Evolutionary conservation across 75 land plant genomes (phyloP).

Genomic region (Larix kaempferi): DNA sequence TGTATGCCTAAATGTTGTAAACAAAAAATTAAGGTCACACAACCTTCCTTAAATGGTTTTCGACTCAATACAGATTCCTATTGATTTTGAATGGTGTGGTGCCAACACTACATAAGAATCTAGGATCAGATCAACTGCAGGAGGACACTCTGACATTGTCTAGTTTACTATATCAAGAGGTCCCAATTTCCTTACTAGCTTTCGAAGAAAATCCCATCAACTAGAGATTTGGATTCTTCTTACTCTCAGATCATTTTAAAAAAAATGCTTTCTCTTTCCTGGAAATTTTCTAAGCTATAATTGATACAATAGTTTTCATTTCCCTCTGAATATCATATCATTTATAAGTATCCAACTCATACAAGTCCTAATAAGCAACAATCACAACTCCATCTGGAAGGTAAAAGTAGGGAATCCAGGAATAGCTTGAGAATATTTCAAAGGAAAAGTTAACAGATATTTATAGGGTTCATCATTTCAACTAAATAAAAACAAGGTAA

Average conservation of each 20-base stretch:
- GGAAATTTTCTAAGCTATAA: not conserved
- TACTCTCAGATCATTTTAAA: not conserved
- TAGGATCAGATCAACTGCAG: not conserved
- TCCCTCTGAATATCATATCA: too few relatives aligned
- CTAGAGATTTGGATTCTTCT: not conserved
- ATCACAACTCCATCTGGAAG: too few relatives aligned
- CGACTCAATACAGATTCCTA: not conserved
- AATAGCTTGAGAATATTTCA: too few relatives aligned
- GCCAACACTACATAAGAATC: not conserved
- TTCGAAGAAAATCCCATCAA: not conserved
- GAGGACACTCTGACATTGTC: not conserved
- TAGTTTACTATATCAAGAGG: not conserved
- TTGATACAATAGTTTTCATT: too few relatives aligned
- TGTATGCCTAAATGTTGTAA: not conserved
- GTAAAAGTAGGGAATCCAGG: too few relatives aligned
- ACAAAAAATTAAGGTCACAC: not conserved
- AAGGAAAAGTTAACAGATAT: too few relatives aligned
- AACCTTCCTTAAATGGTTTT: not conserved
- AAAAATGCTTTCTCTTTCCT: not conserved
- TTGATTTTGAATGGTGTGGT: not conserved
- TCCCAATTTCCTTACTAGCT: not conserved
- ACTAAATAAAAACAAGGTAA: not conserved
- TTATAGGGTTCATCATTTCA: too few relatives aligned
- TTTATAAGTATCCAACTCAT: too few relatives aligned
- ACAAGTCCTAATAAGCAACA: too few relatives aligned